phyloP scores from a whole-genome alignment of 176 grass and related monocot species.

The Paspalum notatum region DNA sequence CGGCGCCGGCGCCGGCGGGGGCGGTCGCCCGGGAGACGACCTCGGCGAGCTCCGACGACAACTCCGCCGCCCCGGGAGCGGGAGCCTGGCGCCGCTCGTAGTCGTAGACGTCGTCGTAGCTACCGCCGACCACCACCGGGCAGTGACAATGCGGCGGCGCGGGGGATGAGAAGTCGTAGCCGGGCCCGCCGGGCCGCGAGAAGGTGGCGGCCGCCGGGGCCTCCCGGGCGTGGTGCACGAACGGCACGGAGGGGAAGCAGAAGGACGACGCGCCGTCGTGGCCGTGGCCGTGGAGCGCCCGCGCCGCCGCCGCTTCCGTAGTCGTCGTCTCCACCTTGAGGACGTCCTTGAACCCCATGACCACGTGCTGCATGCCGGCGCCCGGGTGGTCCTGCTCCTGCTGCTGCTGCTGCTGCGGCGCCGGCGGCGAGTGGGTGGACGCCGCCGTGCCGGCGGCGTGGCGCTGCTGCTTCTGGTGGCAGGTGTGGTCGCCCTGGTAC shows the following conservation, averaged over 20 bases:
- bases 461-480: conserved; percentile 46
- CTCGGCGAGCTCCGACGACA: conserved; percentile 54
- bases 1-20: background rate
- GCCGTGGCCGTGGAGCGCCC: background rate
- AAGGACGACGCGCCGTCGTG: conserved; percentile 25
- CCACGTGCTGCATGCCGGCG: conserved; percentile 46
- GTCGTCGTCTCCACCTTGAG: conserved; percentile 43
- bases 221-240: background rate
- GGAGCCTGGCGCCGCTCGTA: background rate
- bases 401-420: background rate
- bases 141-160: conserved; percentile 5
- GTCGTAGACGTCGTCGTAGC: background rate
- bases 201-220: conserved; percentile 3
- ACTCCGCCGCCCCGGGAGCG: conserved; percentile 29
- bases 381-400: background rate
- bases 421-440: background rate
- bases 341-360: conserved; percentile 47
- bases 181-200: conserved; percentile 32
- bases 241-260: conserved; percentile 34
- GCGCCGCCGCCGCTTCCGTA: too few species aligned
- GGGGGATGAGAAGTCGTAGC: conserved; percentile 55
- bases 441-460: background rate
- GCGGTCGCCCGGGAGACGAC: conserved; percentile 49
- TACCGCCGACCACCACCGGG: background rate
- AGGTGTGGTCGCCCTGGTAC: conserved; percentile 76